phyloP scores from a whole-genome alignment of 2,329 filamentous ascomycete genomes.

The Teratosphaeriaceae sp. region DNA sequence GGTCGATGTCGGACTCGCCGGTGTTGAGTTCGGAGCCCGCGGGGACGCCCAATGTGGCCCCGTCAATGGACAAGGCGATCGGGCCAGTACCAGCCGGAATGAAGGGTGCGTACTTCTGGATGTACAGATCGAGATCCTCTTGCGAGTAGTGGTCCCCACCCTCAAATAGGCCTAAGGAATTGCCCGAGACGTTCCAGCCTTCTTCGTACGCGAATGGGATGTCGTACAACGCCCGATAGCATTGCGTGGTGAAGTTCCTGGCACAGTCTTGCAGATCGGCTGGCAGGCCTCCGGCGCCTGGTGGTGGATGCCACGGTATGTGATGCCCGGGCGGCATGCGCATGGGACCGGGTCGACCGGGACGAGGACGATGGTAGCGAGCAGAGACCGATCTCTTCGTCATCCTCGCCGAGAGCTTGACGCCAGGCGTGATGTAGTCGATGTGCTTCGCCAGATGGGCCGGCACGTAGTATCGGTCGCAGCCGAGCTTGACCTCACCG shows the following conservation, averaged over 20 bases:
- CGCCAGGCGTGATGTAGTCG: no score
- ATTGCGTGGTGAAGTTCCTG: constrained; percentile 33
- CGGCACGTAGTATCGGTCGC: constrained; percentile 33
- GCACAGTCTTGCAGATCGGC: constrained; percentile 13
- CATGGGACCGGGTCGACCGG: neutral
- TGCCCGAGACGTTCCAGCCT: no score
- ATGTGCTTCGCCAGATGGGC: constrained; percentile 41
- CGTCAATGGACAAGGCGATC: constrained; percentile 6
- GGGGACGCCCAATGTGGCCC: constrained; percentile 1
- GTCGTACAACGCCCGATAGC: constrained; percentile 38
- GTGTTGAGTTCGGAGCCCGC: constrained; percentile 2
- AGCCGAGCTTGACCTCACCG: constrained; percentile 32
- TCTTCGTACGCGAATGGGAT: no score
- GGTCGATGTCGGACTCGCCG: constrained; percentile 16
- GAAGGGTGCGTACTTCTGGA: constrained; percentile 3
- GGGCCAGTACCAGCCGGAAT: constrained; percentile 9
- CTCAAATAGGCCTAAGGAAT: constrained; percentile 15
- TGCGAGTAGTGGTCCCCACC: constrained; percentile 12
- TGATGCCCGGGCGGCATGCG: no score
- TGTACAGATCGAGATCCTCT: constrained; percentile 5
- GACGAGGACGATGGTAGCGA: neutral
- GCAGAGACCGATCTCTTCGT: constrained; percentile 13
- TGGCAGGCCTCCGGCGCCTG: constrained; percentile 7
- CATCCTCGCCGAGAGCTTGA: constrained; percentile 35
- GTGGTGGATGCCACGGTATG: no score